Evolutionary conservation across 2,329 filamentous ascomycete species (phyloP).

Genomic region (Alternaria panax): DNA sequence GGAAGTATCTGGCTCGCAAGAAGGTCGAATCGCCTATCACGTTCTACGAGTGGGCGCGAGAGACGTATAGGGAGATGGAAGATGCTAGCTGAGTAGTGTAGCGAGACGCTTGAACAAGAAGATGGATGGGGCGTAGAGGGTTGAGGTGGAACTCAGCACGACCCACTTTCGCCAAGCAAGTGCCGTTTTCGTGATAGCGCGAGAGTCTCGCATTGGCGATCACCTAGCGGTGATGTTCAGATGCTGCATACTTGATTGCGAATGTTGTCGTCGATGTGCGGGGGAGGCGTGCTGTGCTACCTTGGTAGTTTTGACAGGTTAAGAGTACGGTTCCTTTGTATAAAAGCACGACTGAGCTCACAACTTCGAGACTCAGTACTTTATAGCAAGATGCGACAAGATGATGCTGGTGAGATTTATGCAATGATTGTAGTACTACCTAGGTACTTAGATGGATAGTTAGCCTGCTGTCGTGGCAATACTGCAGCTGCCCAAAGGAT

Average conservation of each 20-base stretch:
- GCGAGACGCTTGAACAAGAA: not conserved
- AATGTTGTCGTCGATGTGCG: not conserved
- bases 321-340: too few relatives aligned
- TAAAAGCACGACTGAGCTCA: too few relatives aligned
- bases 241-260: not conserved
- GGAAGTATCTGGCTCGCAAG: slow-evolving; percentile 23
- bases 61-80: slow-evolving; percentile 9
- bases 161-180: not conserved
- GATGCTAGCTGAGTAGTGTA: not conserved
- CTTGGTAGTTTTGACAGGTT: too few relatives aligned
- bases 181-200: not conserved
- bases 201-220: not conserved
- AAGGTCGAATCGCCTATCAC: slow-evolving; percentile 22
- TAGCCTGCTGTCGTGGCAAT: not conserved
- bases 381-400: not conserved
- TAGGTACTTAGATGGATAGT: not conserved
- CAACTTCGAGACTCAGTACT: too few relatives aligned
- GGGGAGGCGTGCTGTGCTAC: not conserved
- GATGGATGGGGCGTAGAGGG: not conserved
- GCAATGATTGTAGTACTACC: not conserved
- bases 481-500: not conserved
- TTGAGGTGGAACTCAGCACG: not conserved
- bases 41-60: slow-evolving; percentile 31
- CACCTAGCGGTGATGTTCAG: not conserved
- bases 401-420: not conserved